Base-by-base conservation (phyloP, 441 rosid species). In the Populus trichocarpa region DNA sequence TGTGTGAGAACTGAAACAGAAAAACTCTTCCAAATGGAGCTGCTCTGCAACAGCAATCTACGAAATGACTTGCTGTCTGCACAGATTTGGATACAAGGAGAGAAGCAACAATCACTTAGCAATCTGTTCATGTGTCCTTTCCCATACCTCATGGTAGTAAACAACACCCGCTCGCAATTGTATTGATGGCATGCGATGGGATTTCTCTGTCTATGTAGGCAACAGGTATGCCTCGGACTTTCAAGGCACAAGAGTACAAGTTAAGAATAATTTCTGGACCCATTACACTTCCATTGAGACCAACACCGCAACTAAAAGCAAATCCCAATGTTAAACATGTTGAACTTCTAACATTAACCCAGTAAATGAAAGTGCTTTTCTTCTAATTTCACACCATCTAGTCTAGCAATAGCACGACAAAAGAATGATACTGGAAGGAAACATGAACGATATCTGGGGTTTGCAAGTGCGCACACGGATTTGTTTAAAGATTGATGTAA, bases 181-280 rank as follows among this genome's bases (percentile, higher is more conserved):
- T 6, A 14, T 20, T 22, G 16, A 28, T 7, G n/a, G 74, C 9
- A 35, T 73, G 80, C 83, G 97, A 91, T 91, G 95, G 74, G 84
- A 87, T 83, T 85, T 90, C 97, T 83, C 79, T 93, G 87, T 95
- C 97, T 86, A 38, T 84, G 86, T 85, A 87, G 92, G 80, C 90
- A 81, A 84, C 71, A 79, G 73, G 93, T 89, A 88, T 59, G 87
- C 86, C 83, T 90, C 97, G 86, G 77, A 71, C 69, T 63, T 77
- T 75, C 72, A 74, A 74, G 83, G 80, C 74, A 72, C 40, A 86
- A 75, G 93, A 92, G 97, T 92, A 83, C 86, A 87, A 89, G 90
- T 84, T 88, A 91, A 90, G 98, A 81, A 69, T 90, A 72, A 68
- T 79, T 79, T 36, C 8, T 79, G 83, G 86, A 72, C 84, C 87